Evolutionary conservation across 805 yeast genomes (phyloP).

Genomic region (Candida ulmi): DNA sequence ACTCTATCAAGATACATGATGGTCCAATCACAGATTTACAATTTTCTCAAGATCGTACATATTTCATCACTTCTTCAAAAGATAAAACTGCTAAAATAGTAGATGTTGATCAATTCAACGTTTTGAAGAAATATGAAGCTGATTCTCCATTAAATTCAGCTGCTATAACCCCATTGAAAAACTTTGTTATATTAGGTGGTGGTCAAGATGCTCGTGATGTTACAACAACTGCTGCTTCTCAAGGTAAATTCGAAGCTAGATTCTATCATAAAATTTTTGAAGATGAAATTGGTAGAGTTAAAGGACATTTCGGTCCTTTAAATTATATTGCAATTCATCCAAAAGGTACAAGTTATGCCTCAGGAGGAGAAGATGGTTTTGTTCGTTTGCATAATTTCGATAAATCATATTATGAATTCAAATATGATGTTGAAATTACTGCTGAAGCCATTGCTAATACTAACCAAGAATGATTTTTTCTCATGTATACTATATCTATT

Average conservation of each 20-base stretch:
- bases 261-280: conserved; percentile 91
- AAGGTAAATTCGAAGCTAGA: conserved; percentile 96
- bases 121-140: conserved; percentile 70
- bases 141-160: conserved; percentile 97
- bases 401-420: conserved; percentile 87
- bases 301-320: conserved; percentile 98
- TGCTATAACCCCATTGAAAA: conserved; percentile 87
- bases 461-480: background rate
- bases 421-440: conserved; percentile 85
- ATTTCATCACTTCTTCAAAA: conserved; percentile 88
- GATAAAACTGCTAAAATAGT: conserved; percentile 79
- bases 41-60: conserved; percentile 79
- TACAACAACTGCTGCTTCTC: conserved; percentile 89
- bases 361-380: conserved; percentile 98
- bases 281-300: conserved; percentile 95
- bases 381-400: conserved; percentile 93
- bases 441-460: conserved; percentile 38
- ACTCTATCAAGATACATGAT: conserved; percentile 63
- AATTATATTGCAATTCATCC: conserved; percentile 94
- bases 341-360: conserved; percentile 85
- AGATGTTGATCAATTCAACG: conserved; percentile 69
- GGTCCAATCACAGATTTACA: conserved; percentile 82
- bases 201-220: conserved; percentile 99
- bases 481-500: no score
- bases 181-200: conserved; percentile 92